phyloP scores from a whole-genome alignment of 148 eudicot species.

The Chenopodium berlandieri region DNA sequence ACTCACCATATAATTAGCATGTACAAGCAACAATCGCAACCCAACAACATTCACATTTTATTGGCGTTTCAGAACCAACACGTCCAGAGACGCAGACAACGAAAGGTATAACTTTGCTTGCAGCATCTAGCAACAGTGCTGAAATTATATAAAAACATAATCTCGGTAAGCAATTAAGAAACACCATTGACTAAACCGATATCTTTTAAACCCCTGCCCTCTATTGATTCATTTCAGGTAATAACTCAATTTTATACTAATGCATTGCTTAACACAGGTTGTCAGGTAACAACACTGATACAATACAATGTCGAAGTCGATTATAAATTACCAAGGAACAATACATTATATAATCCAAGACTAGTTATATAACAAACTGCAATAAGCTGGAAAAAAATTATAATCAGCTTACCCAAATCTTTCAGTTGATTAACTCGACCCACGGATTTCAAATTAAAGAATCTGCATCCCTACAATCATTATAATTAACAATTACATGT shows the following conservation, averaged over 20 bases:
- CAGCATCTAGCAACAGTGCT: conserved; percentile 83
- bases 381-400: too few relatives aligned
- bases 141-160: conserved; percentile 24
- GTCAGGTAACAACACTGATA: neutral
- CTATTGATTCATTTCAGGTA: too few relatives aligned
- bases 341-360: neutral
- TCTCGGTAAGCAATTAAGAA: neutral
- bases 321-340: neutral
- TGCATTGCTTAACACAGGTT: neutral
- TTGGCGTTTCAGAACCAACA: conserved; percentile 90
- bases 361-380: too few relatives aligned
- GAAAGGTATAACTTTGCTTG: conserved; percentile 73
- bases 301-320: neutral
- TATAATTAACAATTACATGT: too few relatives aligned
- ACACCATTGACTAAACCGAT: neutral
- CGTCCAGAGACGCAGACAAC: conserved; percentile 90
- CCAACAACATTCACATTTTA: conserved; percentile 51
- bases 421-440: conserved; percentile 61
- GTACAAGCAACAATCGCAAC: too few relatives aligned
- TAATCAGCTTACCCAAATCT: conserved; percentile 63
- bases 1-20: too few relatives aligned
- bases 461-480: too few relatives aligned
- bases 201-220: too few relatives aligned
- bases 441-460: too few relatives aligned
- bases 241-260: too few relatives aligned